A percentile compares a stretch with the other conserved stretches of the same genome.
Conservation (phyloP, 352 stramenopile genomes). For the Globisporangium orthogonon region DNA sequence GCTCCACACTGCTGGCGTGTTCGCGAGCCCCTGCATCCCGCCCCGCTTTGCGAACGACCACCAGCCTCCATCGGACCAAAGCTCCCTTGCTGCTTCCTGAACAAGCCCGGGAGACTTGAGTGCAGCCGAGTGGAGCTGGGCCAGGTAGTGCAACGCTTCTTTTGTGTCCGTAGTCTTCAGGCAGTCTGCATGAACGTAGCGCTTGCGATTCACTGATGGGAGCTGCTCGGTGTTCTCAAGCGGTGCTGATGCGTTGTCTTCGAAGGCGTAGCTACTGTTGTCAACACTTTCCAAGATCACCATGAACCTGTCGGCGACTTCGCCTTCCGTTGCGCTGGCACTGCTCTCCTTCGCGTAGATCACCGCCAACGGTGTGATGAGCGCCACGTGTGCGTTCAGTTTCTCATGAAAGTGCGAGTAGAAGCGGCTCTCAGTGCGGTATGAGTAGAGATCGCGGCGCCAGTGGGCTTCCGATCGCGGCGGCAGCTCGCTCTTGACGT, state of each 20-base stretch:
- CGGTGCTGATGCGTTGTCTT: neutral
- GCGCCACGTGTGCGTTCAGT: constrained; percentile 23
- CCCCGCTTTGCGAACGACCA: constrained; percentile 60
- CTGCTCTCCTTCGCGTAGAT: constrained; percentile 21
- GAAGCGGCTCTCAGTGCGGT: constrained; percentile 50
- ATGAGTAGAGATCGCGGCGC: constrained; percentile 52
- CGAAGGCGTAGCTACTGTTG: neutral
- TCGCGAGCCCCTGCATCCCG: constrained; percentile 23
- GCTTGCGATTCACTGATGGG: neutral
- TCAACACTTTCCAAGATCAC: constrained; percentile 46
- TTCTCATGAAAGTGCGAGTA: constrained; percentile 38
- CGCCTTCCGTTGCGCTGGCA: neutral
- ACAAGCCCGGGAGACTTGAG: constrained; percentile 21
- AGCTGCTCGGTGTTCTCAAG: neutral
- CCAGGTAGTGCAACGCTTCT: constrained; percentile 41
- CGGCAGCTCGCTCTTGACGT: constrained; percentile 44
- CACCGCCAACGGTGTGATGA: constrained; percentile 46
- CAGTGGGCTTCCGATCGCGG: constrained; percentile 33
- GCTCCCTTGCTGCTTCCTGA: constrained; percentile 14
- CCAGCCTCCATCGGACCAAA: constrained; percentile 46
- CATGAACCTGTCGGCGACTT: constrained; percentile 37
- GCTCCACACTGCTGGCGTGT: constrained; percentile 33
- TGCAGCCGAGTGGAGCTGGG: constrained; percentile 32
- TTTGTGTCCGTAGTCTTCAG: constrained; percentile 27
- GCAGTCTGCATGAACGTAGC: constrained; percentile 30